Evolutionary conservation across 2,329 filamentous ascomycete genomes (phyloP).

Genomic region (Rhytidhysteron rufulum): DNA sequence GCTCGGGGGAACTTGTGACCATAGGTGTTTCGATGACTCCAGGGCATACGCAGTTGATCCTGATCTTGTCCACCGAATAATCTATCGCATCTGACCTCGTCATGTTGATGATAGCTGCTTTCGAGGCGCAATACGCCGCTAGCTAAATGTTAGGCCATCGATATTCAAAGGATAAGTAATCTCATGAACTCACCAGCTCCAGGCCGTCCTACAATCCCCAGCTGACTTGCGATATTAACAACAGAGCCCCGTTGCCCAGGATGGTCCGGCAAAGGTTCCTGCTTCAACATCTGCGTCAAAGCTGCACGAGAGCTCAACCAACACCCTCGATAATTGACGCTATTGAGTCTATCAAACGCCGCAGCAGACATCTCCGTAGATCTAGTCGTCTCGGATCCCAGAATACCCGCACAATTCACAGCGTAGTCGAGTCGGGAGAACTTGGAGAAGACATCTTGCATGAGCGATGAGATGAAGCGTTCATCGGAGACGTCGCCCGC

Average conservation of each 20-base stretch:
- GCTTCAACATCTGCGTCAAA: conserved; percentile 48
- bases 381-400: conserved; percentile 38
- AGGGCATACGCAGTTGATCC: conserved; percentile 57
- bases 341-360: conserved; percentile 52
- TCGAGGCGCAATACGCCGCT: conserved; percentile 54
- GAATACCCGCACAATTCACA: conserved; percentile 51
- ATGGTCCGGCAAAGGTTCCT: conserved; percentile 43
- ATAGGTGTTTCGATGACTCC: conserved; percentile 40
- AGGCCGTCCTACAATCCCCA: conserved; percentile 34
- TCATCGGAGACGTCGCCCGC: conserved; percentile 49
- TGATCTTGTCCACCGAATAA: conserved; percentile 45
- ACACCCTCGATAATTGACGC: conserved; percentile 56
- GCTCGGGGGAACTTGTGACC: background rate
- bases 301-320: conserved; percentile 56
- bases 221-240: conserved; percentile 51
- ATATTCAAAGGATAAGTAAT: no score
- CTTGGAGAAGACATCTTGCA: no score
- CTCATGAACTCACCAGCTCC: no score
- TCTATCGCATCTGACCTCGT: conserved; percentile 53
- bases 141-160: no score
- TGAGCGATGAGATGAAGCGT: conserved; percentile 33
- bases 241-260: conserved; percentile 38
- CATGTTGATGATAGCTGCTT: conserved; percentile 54
- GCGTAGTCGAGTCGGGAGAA: conserved; percentile 48
- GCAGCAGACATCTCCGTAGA: conserved; percentile 46